A percentile compares a stretch with the other conserved stretches of the same genome.
These are phyloP conservation scores for Zychaea mexicana DNA, from an alignment of 371 early-diverging fungal species.

Conservation along the genomic window DNA sequence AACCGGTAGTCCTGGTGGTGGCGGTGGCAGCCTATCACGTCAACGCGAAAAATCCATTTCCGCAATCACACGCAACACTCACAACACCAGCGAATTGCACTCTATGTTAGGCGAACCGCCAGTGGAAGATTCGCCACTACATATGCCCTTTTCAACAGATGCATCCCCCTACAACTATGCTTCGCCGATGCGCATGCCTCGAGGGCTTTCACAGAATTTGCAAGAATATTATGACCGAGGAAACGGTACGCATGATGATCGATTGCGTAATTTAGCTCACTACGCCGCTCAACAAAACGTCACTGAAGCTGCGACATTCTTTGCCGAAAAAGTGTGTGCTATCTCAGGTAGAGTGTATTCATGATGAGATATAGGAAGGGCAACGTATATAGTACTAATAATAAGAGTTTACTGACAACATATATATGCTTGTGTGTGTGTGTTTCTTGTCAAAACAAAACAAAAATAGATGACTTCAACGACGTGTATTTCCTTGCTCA, in stretches of 20 bases:
- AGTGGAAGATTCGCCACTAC: not conserved
- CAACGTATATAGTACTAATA: no score
- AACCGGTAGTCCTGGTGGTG: not conserved
- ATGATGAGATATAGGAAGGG: no score
- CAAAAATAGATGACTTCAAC: conserved; percentile 58
- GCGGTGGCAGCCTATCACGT: not conserved
- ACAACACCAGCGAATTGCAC: not conserved
- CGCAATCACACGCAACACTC: not conserved
- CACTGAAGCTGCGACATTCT: conserved; percentile 13
- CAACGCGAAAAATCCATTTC: not conserved
- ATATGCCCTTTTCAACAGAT: not conserved
- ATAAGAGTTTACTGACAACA: no score
- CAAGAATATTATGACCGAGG: conserved; percentile 1
- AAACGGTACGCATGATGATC: conserved; percentile 14
- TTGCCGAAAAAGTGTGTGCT: conserved; percentile 11
- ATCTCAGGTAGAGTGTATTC: conserved; percentile 14
- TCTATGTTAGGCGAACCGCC: not conserved
- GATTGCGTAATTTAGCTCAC: conserved; percentile 13
- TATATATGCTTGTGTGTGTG: no score
- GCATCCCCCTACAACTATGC: not conserved
- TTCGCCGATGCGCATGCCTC: conserved; percentile 10
- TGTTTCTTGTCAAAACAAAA: no score
- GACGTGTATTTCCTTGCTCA: conserved; percentile 66
- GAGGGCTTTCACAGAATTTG: conserved; percentile 5
- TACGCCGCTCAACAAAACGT: conserved; percentile 18